Evolutionary conservation across 176 grass and related monocot species (phyloP).

Genomic region (Zoysia japonica): DNA sequence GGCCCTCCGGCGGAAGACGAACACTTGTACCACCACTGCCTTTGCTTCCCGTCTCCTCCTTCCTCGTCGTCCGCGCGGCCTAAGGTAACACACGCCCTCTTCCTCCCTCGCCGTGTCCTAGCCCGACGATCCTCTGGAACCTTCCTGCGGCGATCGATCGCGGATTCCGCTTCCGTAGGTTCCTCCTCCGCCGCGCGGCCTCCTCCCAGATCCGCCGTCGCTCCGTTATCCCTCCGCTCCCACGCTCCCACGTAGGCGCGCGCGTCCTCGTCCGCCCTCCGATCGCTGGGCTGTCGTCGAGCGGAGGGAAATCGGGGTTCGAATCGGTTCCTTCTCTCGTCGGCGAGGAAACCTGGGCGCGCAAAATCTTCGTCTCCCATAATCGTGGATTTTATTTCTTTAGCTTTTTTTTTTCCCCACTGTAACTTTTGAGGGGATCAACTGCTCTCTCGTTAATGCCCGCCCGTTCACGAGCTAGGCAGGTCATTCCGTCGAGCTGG

Average conservation of each 20-base stretch:
- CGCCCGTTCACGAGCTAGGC: neutral
- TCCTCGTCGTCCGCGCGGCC: neutral
- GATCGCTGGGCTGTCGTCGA: neutral
- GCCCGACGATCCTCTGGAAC: neutral
- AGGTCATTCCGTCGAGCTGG: neutral
- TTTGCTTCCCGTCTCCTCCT: neutral
- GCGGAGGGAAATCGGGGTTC: neutral
- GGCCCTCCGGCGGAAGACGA: neutral
- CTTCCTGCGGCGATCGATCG: neutral
- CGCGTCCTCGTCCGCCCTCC: neutral
- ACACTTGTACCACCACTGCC: conserved; percentile 1
- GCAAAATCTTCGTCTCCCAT: neutral
- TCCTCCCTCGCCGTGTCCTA: neutral
- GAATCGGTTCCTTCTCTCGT: neutral
- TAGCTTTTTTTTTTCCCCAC: neutral
- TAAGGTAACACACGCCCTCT: neutral
- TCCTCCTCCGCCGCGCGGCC: neutral
- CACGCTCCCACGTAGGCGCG: neutral
- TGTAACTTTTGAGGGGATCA: neutral
- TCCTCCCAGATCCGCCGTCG: conserved; percentile 2
- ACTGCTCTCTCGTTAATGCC: neutral
- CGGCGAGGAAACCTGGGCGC: neutral
- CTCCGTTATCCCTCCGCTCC: neutral
- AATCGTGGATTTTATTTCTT: neutral
- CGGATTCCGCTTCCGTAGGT: neutral